A percentile compares a stretch with the other conserved stretches of the same genome.
phyloP scores from a whole-genome alignment of 345 rosid species.

The Eucalyptus victrix region DNA sequence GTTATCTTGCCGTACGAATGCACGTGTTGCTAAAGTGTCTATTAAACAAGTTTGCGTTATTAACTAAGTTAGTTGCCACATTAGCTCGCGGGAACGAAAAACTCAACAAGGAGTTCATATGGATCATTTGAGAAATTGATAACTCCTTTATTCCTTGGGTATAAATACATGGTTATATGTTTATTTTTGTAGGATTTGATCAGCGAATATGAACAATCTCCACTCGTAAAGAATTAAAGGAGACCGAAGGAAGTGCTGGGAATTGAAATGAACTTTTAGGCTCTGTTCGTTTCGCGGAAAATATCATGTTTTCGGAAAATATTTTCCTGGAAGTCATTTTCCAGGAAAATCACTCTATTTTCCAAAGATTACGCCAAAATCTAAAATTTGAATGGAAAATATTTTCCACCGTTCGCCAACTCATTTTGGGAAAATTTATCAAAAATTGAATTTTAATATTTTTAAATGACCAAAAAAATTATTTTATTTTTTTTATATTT shows the following conservation, averaged over 20 bases:
- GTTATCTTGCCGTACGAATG: accelerated
- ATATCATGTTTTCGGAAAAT: too few species aligned
- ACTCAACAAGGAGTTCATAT: accelerated
- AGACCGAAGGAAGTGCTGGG: neutral
- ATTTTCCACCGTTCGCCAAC: too few species aligned
- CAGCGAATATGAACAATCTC: neutral
- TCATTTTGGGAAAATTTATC: too few species aligned
- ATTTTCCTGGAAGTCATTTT: too few species aligned
- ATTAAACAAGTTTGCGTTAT: accelerated
- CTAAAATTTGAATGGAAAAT: too few species aligned
- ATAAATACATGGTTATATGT: neutral
- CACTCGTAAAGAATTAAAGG: accelerated
- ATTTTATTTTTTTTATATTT: too few species aligned
- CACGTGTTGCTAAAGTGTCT: accelerated
- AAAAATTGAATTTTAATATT: too few species aligned
- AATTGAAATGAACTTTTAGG: neutral
- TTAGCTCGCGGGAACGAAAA: accelerated
- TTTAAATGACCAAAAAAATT: too few species aligned
- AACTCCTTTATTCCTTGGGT: accelerated
- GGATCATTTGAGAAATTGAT: neutral
- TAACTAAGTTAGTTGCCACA: neutral
- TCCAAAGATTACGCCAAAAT: too few species aligned
- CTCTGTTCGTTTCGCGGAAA: too few species aligned
- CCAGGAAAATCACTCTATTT: too few species aligned
- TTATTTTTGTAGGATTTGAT: neutral